These are phyloP conservation scores for Zoysia matrella DNA, from an alignment of 202 grass and related monocot genomes.

Conservation along the genomic window DNA sequence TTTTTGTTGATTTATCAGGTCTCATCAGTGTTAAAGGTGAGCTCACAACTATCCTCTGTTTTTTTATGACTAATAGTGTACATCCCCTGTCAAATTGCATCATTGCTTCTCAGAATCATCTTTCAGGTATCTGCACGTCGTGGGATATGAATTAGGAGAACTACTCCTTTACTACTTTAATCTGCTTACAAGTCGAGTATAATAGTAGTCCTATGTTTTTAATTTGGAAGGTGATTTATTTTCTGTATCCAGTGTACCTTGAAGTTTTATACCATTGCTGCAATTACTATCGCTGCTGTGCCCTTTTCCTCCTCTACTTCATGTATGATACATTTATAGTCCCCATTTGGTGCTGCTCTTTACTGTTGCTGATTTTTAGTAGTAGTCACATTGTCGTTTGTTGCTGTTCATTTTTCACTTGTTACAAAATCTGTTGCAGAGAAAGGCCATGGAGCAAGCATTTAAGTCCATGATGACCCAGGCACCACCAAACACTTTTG, in stretches of 20 bases:
- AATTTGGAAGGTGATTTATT: background rate
- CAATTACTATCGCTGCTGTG: background rate
- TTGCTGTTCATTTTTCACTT: constrained; percentile 21
- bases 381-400: constrained; percentile 19
- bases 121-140: constrained; percentile 21
- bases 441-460: constrained; percentile 88
- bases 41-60: constrained; percentile 40
- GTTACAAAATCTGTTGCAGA: constrained; percentile 56
- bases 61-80: constrained; percentile 40
- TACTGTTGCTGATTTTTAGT: constrained; percentile 10
- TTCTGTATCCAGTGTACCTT: constrained; percentile 21
- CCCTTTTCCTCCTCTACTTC: background rate
- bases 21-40: constrained; percentile 81
- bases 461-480: constrained; percentile 97
- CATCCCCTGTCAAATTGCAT: constrained; percentile 24
- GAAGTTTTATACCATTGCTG: constrained; percentile 9
- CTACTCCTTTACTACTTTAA: too few relatives aligned
- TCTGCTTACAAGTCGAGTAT: too few relatives aligned
- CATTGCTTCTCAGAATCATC: constrained; percentile 1
- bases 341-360: constrained; percentile 18
- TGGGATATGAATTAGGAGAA: background rate
- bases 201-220: background rate
- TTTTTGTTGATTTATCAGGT: constrained; percentile 59
- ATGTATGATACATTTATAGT: background rate
- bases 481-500: constrained; percentile 70